Conservation (phyloP, 2,329 filamentous ascomycete genomes). For the Trichoderma atrobrunneum region DNA sequence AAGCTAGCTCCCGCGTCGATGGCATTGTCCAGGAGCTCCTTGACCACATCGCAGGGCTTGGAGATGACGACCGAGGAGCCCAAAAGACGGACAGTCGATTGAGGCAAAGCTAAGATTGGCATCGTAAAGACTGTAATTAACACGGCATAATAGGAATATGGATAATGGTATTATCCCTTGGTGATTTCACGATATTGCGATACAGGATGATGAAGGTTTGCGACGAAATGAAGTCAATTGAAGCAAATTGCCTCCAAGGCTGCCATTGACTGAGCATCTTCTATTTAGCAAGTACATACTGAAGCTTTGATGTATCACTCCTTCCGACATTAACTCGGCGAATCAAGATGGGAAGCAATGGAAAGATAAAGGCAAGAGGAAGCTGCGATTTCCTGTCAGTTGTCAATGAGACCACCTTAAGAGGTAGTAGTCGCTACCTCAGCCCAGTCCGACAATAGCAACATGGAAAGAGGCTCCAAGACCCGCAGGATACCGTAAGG, state of each 20-base stretch:
- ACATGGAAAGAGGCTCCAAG: background rate
- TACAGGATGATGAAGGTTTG: background rate
- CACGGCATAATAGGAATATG: background rate
- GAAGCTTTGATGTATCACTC: background rate
- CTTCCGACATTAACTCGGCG: background rate
- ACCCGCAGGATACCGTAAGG: background rate
- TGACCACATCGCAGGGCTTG: conserved; percentile 61
- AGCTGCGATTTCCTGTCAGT: background rate
- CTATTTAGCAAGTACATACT: background rate
- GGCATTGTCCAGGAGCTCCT: conserved; percentile 76
- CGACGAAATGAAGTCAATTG: background rate
- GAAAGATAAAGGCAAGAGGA: background rate
- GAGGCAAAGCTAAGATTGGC: conserved; percentile 50
- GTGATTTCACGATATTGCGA: background rate
- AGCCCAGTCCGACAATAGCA: background rate
- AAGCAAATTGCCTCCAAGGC: background rate
- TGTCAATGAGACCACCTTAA: too few species aligned
- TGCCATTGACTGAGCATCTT: background rate
- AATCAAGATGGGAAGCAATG: background rate
- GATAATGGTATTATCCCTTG: background rate
- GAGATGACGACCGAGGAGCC: conserved; percentile 60
- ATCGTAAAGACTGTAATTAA: conserved; percentile 32
- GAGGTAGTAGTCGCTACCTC: background rate
- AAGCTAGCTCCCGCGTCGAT: conserved; percentile 68
- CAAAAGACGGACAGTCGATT: conserved; percentile 52